Evolutionary conservation across 1,284 basidiomycete species (phyloP), one percentile per base, ranked within the genome.

Genomic region (Melampsora americana): DNA sequence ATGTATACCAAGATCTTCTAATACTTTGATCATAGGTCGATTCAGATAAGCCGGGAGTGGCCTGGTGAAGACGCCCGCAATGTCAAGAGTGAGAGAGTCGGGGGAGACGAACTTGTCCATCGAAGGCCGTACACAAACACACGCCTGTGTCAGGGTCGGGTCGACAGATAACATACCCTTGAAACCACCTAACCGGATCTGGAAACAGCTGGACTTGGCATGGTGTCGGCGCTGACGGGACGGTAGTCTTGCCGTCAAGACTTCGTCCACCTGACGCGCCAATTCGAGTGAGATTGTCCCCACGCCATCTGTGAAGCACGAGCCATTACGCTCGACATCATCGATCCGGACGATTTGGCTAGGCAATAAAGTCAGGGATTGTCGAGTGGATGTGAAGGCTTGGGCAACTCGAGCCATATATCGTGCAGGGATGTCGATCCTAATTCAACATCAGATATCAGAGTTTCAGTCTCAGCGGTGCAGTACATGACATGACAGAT

Each of bases 381-480:
- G 87, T 80, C 90, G 88, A 1, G 91, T 92, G 0, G 89, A 89
- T 0, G 90, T 90, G 80, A 92, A 92, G 0, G 90, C 90, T 82
- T 92, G 91, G 7, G 90, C 89, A 79, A 93, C 84, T 42, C 91
- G 86, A 18, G 91, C 91, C 12, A 90, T 91, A 80, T 88, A 91
- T 80, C 90, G 90, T 0, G 90, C 90, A 6, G 91, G 90, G 46
- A 84, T 85, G 65, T 81, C 83, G 61, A 89, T 85, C 26, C 90
- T 85, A 39, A 39, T 16, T 71, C 59, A 46, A 71, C 16, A 16
- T 44, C 42, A n/a, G 42, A 44, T 5, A 46, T 35, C 35, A 35
- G 5, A 35, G 35, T 35, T 35, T 35, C 35, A 35, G 9, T 35
- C 35, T 35, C 35, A 35, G 35, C 9, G 35, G 35, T 35, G 35